These are phyloP conservation scores for Cinnamomum micranthum DNA, from an alignment of 164 flowering plant species.

Conservation along the genomic window DNA sequence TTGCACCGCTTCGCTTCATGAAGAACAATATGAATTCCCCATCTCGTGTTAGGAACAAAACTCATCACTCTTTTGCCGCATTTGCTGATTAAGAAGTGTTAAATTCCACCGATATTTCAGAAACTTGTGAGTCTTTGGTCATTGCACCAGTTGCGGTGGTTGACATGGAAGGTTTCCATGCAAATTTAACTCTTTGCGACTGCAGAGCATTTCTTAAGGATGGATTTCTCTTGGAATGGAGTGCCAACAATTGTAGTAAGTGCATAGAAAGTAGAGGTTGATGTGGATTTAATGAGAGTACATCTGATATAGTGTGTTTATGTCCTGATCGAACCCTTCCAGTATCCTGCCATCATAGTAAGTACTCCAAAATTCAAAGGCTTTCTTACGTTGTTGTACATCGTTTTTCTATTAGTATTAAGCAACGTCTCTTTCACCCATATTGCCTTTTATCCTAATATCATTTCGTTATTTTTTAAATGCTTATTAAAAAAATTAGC, in stretches of 20 bases:
- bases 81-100: constrained; percentile 16
- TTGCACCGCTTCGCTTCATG: too few relatives aligned
- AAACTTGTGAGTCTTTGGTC: not conserved
- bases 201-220: too few relatives aligned
- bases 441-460: not conserved
- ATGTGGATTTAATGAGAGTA: constrained; percentile 37
- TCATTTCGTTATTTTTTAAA: too few relatives aligned
- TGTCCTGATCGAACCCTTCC: not conserved
- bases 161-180: constrained; percentile 29
- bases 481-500: too few relatives aligned
- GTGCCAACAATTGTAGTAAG: constrained; percentile 23
- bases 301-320: not conserved
- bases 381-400: not conserved
- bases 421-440: not conserved
- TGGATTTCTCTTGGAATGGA: too few relatives aligned
- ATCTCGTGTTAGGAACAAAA: too few relatives aligned
- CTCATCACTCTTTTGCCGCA: constrained; percentile 27
- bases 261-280: constrained; percentile 35
- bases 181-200: too few relatives aligned
- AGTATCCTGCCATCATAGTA: not conserved
- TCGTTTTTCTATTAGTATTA: not conserved
- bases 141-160: constrained; percentile 3
- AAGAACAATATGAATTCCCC: too few relatives aligned
- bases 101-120: not conserved
- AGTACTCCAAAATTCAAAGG: not conserved